Base-by-base conservation (phyloP, 768 basidiomycete genomes). In the Suillus variegatus region DNA sequence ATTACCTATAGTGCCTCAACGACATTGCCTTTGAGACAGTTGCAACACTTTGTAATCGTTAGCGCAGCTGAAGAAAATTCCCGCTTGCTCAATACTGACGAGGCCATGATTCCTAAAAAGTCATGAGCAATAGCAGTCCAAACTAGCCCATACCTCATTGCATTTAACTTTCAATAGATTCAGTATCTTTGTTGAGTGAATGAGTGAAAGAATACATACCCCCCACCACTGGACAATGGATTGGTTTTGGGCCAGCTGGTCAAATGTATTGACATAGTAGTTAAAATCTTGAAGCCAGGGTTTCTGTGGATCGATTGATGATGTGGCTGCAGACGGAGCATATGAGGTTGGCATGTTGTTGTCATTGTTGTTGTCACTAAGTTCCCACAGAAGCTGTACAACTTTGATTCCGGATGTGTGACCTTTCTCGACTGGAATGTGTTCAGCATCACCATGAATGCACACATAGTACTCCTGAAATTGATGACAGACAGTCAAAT, bases 51-150 rank as follows among this genome's bases (percentile, higher is more conserved):
- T 22, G 67, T 73, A 52, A 80, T 74, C 0, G 79, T 82, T 46
- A 82, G 76, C 2, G 79, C 78, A 12, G 74, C 79, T 2, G 72
- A 68, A 0, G 76, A 82, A 65, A 82, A 82, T 7, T 78, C 80
- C 1, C 71, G 72, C 66, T 82, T 76, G 64, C 76, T 78, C 2
- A 79, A 80, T 5, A 81, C 78, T 0, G 67, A 70, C 4, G 76
- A 72, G 14, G 77, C 76, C 76, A 80, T 79, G 22, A 82, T 74
- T 1, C 76, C 62, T 7, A 82, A 73, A 18, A 77, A 77, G 66
- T 81, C 78, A 4, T 68, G 67, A 7, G 80, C 79, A 6, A 81
- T 68, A 0, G 76, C 75, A 0, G 74, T 73, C 78, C 78, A 80
- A 0, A 71, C 70, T 2, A 72, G 77, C 25, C 49, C 25, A 63